Base-by-base conservation (phyloP, 176 grass and related monocot genomes). In the Ananas comosus region DNA sequence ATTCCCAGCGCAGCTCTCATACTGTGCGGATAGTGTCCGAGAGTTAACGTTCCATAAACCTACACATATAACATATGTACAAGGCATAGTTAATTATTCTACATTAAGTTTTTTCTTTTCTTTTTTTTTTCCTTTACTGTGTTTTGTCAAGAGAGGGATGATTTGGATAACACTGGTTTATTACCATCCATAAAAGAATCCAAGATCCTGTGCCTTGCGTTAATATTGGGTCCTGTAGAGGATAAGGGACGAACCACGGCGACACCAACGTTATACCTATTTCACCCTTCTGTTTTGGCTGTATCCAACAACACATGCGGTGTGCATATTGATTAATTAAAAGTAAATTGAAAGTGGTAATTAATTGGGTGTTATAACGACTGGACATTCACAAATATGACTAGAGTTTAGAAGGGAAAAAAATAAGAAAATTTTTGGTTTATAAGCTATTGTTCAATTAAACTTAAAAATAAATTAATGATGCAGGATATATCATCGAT, bases 141-240 rank as follows among this genome's bases (percentile, higher is more conserved):
- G 10, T 13, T 54, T 54, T 12, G 4, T 11, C 12, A 1, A 16
- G 13, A 69, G 48, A 22, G 49, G 42, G 19, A 68, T 14, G 7
- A n/a, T 69, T 13, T 52, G 1, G 10, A 51, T 68, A 2, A 48
- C 48, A 48, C 11, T 24, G 49, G 10, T 66, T 9, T 27, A 12
- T 54, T 54, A 72, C 80, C 84, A 82, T 18, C 75, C 80, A 28
- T 65, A 70, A 22, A 70, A 67, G 83, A 82, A 56, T 87, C 85
- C 14, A 87, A 64, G 61, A 49, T 69, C 42, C 80, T 53, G 13
- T 68, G 16, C 1, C 50, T 63, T 14, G 85, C 85, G 48, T 50
- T 59, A 0, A 1, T 1, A 64, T 87, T 52, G 13, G 67, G 52
- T 14, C 59, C 64, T 1, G 63, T 13, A 42, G 63, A 11, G 11